Evolutionary conservation across 108 stramenopile genomes (phyloP), one percentile per base, ranked within the genome.

Genomic region (Discostella stelligeroides): DNA sequence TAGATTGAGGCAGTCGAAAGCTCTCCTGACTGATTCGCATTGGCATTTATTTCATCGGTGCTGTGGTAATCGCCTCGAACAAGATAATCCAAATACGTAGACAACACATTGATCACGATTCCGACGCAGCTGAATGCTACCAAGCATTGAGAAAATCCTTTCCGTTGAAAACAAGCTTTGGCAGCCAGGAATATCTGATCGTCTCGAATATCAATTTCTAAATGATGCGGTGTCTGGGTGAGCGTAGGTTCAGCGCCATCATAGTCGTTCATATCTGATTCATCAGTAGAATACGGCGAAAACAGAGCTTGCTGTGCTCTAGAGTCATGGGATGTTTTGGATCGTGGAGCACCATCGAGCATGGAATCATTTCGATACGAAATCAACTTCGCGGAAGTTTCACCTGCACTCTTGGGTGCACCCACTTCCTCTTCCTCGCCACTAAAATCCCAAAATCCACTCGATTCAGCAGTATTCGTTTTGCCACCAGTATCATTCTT

Each of bases 51-150:
- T 0, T 58, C 73, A 9, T 48, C 66, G 13, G 58, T 27, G 23
- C 67, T 60, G 27, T 76, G 46, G 13, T 68, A 68, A 34, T 90
- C 88, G 60, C 88, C 54, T 12, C 90, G 75, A 34, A 94, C 87
- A 7, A 94, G 84, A 56, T 94, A 94, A 61, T 94, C 92, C 74
- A 94, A 84, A 67, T 81, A 94, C 2, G 92, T 94, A 11, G 86
- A 87, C 43, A 94, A 48, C 2, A 88, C 89, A 63, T 91, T 91
- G 73, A 94, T 89, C 9, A 94, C 88, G 51, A 94, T 88, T 8
- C 90, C 92, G 49, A 80, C 77, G 8, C 86, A 87, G 0, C 88
- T 91, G 58, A 94, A 94, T 0, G 88, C 76, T 2, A 85, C 88
- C 45, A 94, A 72, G 27, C 81, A 76, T 60, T 94, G 92, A 24